Conservation (phyloP, 1,284 basidiomycete genomes). For the Neotropicomus parvogracilis region DNA sequence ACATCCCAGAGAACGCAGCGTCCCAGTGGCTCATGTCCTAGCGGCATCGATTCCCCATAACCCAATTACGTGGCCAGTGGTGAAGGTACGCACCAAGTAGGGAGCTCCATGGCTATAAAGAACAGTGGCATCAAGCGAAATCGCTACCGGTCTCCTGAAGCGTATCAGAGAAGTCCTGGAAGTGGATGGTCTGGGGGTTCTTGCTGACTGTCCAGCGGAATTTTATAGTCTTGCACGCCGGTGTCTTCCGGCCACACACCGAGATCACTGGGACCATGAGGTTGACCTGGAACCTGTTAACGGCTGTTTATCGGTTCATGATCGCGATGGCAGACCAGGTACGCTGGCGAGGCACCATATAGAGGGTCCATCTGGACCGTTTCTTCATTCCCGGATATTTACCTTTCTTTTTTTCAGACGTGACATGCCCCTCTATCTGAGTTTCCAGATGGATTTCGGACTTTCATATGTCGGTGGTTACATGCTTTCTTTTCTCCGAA, state of each 20-base stretch:
- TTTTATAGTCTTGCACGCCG: slow-evolving; percentile 26
- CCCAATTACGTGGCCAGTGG: slow-evolving; percentile 15
- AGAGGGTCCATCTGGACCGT: slow-evolving; percentile 24
- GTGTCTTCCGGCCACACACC: slow-evolving; percentile 52
- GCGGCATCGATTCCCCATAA: slow-evolving; percentile 14
- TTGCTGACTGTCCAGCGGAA: slow-evolving; percentile 12
- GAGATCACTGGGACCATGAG: slow-evolving; percentile 86
- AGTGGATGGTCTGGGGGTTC: slow-evolving; percentile 10
- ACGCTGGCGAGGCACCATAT: slow-evolving; percentile 28
- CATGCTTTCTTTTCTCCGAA: slow-evolving; percentile 26
- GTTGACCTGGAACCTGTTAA: slow-evolving; percentile 19
- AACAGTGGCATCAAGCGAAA: background rate
- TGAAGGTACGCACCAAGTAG: slow-evolving; percentile 18
- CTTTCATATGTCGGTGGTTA: slow-evolving; percentile 33
- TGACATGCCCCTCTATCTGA: slow-evolving; percentile 30
- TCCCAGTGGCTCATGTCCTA: slow-evolving; percentile 3
- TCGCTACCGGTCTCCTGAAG: background rate
- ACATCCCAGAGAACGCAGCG: slow-evolving; percentile 23
- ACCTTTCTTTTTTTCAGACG: slow-evolving; percentile 21
- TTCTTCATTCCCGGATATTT: slow-evolving; percentile 27
- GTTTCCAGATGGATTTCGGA: slow-evolving; percentile 32
- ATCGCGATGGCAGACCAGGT: slow-evolving; percentile 27
- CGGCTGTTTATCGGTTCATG: slow-evolving; percentile 25
- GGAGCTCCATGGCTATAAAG: background rate
- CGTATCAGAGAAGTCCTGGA: slow-evolving; percentile 1